Evolutionary conservation across 352 stramenopile species (phyloP).

Genomic region (Phytophthora agathidicida): DNA sequence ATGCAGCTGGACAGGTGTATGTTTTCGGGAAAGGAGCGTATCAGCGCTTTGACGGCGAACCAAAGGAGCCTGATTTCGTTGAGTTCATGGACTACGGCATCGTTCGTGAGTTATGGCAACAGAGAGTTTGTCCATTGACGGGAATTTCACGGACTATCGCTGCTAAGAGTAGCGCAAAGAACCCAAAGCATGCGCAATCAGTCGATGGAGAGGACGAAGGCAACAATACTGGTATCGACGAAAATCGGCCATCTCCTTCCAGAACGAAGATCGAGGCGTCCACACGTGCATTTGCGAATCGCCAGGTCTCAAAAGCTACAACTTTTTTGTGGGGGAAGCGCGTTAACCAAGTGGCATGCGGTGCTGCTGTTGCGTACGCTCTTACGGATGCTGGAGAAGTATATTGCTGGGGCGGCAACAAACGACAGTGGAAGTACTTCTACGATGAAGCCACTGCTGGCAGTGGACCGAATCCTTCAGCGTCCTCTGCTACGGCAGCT

Average conservation of each 20-base stretch:
- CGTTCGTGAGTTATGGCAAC: conserved; percentile 59
- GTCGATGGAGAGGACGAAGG: background rate
- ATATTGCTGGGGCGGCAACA: conserved; percentile 82
- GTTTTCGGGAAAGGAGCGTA: conserved; percentile 75
- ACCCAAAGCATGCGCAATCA: background rate
- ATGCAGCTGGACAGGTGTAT: conserved; percentile 82
- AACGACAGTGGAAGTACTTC: conserved; percentile 72
- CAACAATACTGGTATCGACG: background rate
- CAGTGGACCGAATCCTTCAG: background rate
- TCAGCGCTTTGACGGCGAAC: conserved; percentile 64
- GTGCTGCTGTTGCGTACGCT: conserved; percentile 57
- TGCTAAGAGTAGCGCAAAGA: background rate
- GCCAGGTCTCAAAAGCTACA: conserved; percentile 67
- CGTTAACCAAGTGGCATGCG: conserved; percentile 57
- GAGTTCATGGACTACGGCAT: conserved; percentile 78
- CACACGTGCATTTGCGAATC: conserved; percentile 49
- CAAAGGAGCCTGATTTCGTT: conserved; percentile 62
- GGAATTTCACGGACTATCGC: background rate
- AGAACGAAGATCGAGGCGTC: conserved; percentile 47
- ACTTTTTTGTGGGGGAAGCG: conserved; percentile 80
- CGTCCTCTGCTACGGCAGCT: background rate
- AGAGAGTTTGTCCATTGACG: conserved; percentile 49
- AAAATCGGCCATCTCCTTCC: conserved; percentile 30
- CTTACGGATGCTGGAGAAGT: conserved; percentile 74
- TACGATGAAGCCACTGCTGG: conserved; percentile 52